Evolutionary conservation across 441 rosid species (phyloP).

Genomic region (Erodium trifolium): DNA sequence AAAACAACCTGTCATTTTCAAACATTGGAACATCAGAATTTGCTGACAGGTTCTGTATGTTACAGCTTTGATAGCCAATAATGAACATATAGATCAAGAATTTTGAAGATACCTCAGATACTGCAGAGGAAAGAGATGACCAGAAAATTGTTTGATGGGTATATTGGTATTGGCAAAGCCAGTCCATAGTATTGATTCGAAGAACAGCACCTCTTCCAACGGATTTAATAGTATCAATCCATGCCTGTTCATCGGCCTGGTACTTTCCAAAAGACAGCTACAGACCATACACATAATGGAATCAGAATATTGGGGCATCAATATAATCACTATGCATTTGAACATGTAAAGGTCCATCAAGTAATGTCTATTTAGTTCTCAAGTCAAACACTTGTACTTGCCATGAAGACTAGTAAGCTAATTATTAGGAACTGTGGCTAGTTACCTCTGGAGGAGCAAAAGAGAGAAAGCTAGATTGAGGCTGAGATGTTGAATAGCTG

Average conservation of each 20-base stretch:
- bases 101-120: constrained; percentile 53
- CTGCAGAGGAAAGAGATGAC: constrained; percentile 61
- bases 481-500: constrained; percentile 25
- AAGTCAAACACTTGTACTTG: background rate
- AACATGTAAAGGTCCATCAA: too few species aligned
- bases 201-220: constrained; percentile 49
- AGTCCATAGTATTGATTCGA: constrained; percentile 79
- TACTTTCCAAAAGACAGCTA: constrained; percentile 72
- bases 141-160: constrained; percentile 47
- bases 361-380: background rate
- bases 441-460: constrained; percentile 91
- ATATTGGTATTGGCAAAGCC: constrained; percentile 87
- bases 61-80: background rate
- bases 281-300: constrained; percentile 12
- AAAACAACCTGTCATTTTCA: constrained; percentile 44
- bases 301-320: too few species aligned
- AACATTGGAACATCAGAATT: too few species aligned
- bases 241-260: constrained; percentile 77
- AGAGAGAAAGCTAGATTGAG: constrained; percentile 52
- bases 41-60: background rate
- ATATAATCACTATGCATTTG: background rate
- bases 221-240: constrained; percentile 74
- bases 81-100: background rate
- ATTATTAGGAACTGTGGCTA: background rate
- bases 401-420: background rate